Conservation (phyloP, 495 filamentous ascomycete genomes). For the Lichina pygmaea region DNA sequence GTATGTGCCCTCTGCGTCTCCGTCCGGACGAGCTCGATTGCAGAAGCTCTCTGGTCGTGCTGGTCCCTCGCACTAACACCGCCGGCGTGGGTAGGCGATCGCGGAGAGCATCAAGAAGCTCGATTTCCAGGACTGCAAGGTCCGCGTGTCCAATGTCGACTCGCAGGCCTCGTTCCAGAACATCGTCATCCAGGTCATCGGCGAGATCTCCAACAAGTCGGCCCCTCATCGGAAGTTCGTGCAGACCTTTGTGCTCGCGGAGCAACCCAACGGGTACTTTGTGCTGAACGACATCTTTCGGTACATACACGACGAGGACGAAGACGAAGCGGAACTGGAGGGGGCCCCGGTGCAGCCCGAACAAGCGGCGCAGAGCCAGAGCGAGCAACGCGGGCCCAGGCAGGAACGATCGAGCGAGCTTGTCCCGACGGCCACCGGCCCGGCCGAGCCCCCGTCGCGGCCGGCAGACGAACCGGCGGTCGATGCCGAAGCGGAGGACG, state of each 20-base stretch:
- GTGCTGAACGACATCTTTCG: conserved; percentile 95
- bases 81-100: conserved; percentile 33
- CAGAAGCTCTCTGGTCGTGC: background rate
- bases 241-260: conserved; percentile 93
- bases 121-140: conserved; percentile 93
- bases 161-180: conserved; percentile 75
- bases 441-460: conserved; percentile 7
- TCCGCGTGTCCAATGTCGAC: conserved; percentile 92
- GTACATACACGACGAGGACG: conserved; percentile 59
- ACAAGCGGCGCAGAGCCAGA: conserved; percentile 13
- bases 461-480: conserved; percentile 28
- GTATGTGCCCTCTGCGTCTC: conserved; percentile 22
- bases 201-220: conserved; percentile 84
- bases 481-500: conserved; percentile 19
- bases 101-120: conserved; percentile 78
- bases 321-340: conserved; percentile 25
- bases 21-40: no score
- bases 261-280: conserved; percentile 92
- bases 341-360: conserved; percentile 15
- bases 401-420: no score
- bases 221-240: conserved; percentile 79
- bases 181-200: conserved; percentile 92
- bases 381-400: conserved; percentile 3
- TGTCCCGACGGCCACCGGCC: background rate
- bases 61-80: background rate